A percentile compares a stretch with the other conserved stretches of the same genome.
Evolutionary conservation across 2,329 filamentous ascomycete species (phyloP).

Genomic region (Coniella vitis): DNA sequence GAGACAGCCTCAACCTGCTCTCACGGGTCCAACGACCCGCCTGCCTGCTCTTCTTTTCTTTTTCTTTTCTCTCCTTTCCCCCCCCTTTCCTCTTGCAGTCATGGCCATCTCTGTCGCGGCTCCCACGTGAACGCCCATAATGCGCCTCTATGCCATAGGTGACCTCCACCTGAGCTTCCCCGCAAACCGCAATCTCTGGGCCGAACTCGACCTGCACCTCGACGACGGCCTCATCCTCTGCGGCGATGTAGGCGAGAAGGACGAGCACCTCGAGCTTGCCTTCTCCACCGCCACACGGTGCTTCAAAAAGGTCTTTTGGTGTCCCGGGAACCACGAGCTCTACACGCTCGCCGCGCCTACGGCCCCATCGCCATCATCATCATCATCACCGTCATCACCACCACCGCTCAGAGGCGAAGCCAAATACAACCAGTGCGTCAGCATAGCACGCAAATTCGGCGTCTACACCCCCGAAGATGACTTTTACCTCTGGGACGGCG

Average conservation of each 20-base stretch:
- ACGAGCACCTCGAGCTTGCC: slow-evolving; percentile 28
- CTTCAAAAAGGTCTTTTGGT: slow-evolving; percentile 43
- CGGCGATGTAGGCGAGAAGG: slow-evolving; percentile 31
- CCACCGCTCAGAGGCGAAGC: slow-evolving; percentile 37
- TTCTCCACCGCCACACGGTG: slow-evolving; percentile 24
- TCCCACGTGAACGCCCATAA: neutral
- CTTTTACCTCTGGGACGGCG: slow-evolving; percentile 46
- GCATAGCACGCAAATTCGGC: slow-evolving; percentile 43
- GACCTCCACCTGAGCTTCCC: slow-evolving; percentile 30
- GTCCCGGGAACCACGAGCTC: slow-evolving; percentile 51
- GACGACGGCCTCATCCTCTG: slow-evolving; percentile 31
- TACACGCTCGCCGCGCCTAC: slow-evolving; percentile 38
- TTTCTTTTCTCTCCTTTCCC: too few relatives aligned
- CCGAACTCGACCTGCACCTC: slow-evolving; percentile 25
- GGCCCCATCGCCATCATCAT: too few relatives aligned
- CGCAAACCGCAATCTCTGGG: slow-evolving; percentile 26
- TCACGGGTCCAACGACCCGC: too few relatives aligned
- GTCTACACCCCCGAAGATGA: slow-evolving; percentile 51
- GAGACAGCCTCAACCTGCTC: too few relatives aligned
- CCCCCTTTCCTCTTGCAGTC: too few relatives aligned
- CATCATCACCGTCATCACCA: too few relatives aligned
- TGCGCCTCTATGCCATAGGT: slow-evolving; percentile 30
- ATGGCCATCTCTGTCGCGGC: too few relatives aligned
- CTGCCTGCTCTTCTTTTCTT: too few relatives aligned
- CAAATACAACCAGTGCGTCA: slow-evolving; percentile 49